phyloP scores from a whole-genome alignment of 495 filamentous ascomycete genomes.

The Aspergillus saccharolyticus region DNA sequence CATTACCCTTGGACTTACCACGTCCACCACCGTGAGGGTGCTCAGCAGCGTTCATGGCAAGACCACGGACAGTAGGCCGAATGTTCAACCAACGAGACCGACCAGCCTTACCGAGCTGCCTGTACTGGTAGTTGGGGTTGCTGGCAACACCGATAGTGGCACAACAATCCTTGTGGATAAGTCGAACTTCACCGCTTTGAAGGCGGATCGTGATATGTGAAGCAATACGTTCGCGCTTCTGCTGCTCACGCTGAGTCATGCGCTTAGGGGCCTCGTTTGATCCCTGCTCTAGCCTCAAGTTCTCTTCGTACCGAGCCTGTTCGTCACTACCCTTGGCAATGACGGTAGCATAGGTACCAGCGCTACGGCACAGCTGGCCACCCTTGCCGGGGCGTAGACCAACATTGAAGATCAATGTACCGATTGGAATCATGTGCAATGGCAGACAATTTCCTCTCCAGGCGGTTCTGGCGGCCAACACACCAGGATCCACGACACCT shows the following conservation, averaged over 20 bases:
- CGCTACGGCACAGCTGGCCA: constrained; percentile 88
- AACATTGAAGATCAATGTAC: constrained; percentile 84
- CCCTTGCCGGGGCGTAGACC: constrained; percentile 67
- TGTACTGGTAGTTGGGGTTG: constrained; percentile 84
- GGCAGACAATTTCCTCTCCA: constrained; percentile 94
- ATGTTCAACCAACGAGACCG: constrained; percentile 89
- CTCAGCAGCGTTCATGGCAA: constrained; percentile 96
- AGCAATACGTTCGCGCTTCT: constrained; percentile 50
- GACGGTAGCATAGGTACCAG: constrained; percentile 84
- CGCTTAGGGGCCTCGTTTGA: constrained; percentile 25
- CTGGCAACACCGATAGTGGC: constrained; percentile 90
- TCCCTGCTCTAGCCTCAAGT: constrained; percentile 19
- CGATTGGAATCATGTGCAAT: constrained; percentile 88
- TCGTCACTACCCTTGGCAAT: constrained; percentile 75
- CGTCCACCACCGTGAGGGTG: constrained; percentile 98
- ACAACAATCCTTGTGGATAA: constrained; percentile 83
- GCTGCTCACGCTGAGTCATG: constrained; percentile 34
- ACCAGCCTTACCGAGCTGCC: constrained; percentile 91
- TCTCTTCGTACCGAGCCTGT: constrained; percentile 27
- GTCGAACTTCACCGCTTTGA: constrained; percentile 87
- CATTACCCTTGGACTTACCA: constrained; percentile 98
- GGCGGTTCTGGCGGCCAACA: constrained; percentile 87
- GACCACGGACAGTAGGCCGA: constrained; percentile 86
- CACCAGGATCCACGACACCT: constrained; percentile 84
- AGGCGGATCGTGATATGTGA: constrained; percentile 74